Conservation (phyloP, 495 filamentous ascomycete genomes). For the Cercophora samala region DNA sequence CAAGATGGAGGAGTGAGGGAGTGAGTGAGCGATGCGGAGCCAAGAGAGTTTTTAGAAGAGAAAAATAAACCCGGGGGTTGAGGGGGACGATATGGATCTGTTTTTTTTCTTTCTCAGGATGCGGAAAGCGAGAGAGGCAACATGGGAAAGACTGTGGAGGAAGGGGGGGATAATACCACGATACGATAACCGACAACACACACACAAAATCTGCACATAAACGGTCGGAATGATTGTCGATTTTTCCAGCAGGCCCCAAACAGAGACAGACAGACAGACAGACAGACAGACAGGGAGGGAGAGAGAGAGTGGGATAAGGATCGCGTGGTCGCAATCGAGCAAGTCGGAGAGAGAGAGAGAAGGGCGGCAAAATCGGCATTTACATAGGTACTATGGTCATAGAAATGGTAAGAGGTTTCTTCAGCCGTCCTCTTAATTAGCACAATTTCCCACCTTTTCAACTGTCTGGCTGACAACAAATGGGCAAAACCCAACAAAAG, state of each 20-base stretch:
- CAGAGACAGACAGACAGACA: not conserved
- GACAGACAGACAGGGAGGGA: no score
- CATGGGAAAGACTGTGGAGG: no score
- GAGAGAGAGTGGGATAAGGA: no score
- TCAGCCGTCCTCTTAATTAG: not conserved
- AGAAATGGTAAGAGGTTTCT: not conserved
- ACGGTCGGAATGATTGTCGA: no score
- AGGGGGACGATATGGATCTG: conserved; percentile 3
- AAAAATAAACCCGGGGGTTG: not conserved
- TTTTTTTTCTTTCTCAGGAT: no score
- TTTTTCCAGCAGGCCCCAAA: no score
- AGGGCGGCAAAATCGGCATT: not conserved
- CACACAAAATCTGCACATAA: no score
- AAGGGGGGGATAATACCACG: not conserved
- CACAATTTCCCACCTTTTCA: no score
- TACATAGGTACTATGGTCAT: not conserved
- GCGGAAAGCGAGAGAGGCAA: no score
- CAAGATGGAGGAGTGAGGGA: conserved; percentile 62
- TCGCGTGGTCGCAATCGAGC: no score
- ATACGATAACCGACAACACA: no score
- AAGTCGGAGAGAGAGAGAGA: not conserved
- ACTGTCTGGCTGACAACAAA: not conserved
- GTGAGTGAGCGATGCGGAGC: not conserved
- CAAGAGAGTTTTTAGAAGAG: not conserved
- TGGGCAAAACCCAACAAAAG: not conserved